phyloP scores from a whole-genome alignment of 176 grass and related monocot genomes.

The Oryza rufipogon region DNA sequence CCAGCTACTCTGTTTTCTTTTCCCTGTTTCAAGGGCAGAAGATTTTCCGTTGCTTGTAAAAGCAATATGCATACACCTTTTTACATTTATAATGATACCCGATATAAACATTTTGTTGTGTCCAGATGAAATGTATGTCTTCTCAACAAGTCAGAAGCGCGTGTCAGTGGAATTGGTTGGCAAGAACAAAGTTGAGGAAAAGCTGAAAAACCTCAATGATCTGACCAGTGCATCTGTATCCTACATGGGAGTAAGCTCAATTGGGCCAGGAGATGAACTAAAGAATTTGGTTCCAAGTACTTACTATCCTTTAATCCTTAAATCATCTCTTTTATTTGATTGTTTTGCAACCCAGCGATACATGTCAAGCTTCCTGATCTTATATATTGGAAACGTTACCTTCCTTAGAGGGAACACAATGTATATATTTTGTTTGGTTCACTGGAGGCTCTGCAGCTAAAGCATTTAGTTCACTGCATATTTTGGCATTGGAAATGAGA shows the following conservation, averaged over 20 bases:
- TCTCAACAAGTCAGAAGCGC: constrained; percentile 81
- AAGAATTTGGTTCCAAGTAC: constrained; percentile 74
- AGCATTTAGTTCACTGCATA: not conserved
- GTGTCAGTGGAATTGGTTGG: constrained; percentile 84
- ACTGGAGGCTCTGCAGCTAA: not conserved
- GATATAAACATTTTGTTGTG: not conserved
- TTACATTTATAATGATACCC: not conserved
- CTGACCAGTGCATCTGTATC: constrained; percentile 63
- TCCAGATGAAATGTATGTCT: constrained; percentile 96
- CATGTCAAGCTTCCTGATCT: not conserved
- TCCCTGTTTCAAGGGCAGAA: not conserved
- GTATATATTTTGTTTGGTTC: not conserved
- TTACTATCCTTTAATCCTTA: not conserved
- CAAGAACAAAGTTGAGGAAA: constrained; percentile 83
- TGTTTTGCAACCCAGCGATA: not conserved
- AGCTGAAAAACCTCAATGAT: constrained; percentile 77
- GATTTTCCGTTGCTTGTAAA: not conserved
- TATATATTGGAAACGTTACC: not conserved
- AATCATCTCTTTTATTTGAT: constrained; percentile 13
- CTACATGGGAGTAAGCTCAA: constrained; percentile 82
- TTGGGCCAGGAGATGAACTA: constrained; percentile 54
- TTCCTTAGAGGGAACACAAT: not conserved
- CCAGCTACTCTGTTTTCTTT: too few relatives aligned
- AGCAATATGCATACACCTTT: not conserved
- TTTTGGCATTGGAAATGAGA: not conserved